phyloP scores from a whole-genome alignment of 805 yeast species.

The Teunomyces barrocoloradensis region DNA sequence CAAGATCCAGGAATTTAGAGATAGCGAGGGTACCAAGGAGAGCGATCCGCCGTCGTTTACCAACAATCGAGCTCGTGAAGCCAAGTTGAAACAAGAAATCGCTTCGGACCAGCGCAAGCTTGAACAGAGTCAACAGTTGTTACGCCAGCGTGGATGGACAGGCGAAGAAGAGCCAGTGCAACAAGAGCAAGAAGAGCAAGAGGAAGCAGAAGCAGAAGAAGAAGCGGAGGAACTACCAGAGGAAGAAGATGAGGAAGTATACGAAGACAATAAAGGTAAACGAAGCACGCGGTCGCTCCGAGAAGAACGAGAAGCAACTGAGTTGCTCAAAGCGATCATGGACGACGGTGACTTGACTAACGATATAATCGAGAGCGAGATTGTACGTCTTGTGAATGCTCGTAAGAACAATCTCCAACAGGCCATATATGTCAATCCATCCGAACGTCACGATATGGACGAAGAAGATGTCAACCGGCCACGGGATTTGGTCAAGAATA shows the following conservation, averaged over 20 bases:
- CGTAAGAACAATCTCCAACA: conserved; percentile 15
- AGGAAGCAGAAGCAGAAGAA: neutral
- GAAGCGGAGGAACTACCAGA: neutral
- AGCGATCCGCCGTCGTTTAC: conserved; percentile 83
- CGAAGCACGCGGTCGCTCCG: neutral
- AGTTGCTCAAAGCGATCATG: conserved; percentile 26
- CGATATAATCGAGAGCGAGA: conserved; percentile 21
- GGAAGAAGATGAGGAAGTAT: conserved; percentile 1
- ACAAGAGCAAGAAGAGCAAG: neutral
- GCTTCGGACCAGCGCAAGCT: conserved; percentile 6
- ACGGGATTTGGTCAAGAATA: conserved; percentile 46
- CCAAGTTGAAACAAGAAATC: conserved; percentile 23
- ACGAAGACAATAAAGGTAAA: conserved; percentile 9
- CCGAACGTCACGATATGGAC: conserved; percentile 15
- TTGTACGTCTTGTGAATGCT: conserved; percentile 15
- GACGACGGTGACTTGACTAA: conserved; percentile 30
- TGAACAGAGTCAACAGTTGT: conserved; percentile 6
- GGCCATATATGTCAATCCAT: conserved; percentile 19
- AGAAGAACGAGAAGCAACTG: conserved; percentile 12
- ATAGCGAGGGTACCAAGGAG: conserved; percentile 37
- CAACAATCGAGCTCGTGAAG: conserved; percentile 55
- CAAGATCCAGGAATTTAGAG: conserved; percentile 73
- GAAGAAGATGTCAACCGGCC: conserved; percentile 31
- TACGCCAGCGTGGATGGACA: conserved; percentile 1
- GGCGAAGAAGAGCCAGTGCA: conserved; percentile 1